Evolutionary conservation across 495 filamentous ascomycete genomes (phyloP).

Genomic region (Aspergillus leporis): DNA sequence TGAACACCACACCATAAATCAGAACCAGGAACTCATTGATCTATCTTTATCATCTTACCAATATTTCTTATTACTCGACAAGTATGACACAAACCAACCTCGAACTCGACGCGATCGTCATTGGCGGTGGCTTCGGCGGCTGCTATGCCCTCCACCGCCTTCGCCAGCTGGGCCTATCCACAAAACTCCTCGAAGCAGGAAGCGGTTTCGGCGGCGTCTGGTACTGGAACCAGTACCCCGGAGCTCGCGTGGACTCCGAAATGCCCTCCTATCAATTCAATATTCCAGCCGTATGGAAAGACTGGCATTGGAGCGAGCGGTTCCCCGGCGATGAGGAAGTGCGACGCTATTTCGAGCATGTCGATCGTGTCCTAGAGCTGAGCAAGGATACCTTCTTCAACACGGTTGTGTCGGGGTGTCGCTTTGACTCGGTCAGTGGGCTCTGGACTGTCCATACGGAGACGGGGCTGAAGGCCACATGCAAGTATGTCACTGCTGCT

Average conservation of each 20-base stretch:
- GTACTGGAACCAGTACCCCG: conserved; percentile 57
- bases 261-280: conserved; percentile 54
- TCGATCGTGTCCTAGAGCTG: conserved; percentile 51
- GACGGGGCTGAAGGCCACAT: conserved; percentile 12
- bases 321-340: conserved; percentile 55
- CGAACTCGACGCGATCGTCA: conserved; percentile 32
- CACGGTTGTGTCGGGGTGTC: conserved; percentile 43
- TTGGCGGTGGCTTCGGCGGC: conserved; percentile 40
- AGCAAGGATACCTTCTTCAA: conserved; percentile 54
- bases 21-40: neutral
- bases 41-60: neutral
- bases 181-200: conserved; percentile 48
- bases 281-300: conserved; percentile 51
- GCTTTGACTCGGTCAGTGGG: conserved; percentile 38
- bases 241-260: conserved; percentile 50
- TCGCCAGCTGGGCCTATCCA: conserved; percentile 34
- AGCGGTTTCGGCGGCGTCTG: conserved; percentile 50
- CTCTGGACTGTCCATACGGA: conserved; percentile 28
- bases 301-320: conserved; percentile 52
- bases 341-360: conserved; percentile 55
- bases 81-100: conserved; percentile 20
- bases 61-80: neutral
- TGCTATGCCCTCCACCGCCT: conserved; percentile 48
- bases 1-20: neutral
- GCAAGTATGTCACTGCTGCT: conserved; percentile 31